phyloP scores from a whole-genome alignment of 1,284 basidiomycete genomes.

The Flammula alnicola region DNA sequence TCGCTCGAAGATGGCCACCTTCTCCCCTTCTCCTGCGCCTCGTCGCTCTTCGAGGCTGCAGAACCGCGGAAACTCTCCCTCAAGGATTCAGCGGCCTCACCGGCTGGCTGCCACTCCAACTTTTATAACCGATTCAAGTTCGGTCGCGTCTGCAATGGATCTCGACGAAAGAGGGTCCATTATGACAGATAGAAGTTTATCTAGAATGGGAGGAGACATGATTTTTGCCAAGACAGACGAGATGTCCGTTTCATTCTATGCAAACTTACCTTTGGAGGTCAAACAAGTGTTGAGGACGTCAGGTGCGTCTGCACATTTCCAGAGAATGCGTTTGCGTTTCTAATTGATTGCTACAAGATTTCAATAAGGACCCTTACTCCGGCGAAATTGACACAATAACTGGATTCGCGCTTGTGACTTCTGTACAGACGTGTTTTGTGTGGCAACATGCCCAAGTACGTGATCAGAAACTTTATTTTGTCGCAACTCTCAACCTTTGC shows the following conservation, averaged over 20 bases:
- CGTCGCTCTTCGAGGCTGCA: conserved; percentile 48
- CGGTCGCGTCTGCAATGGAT: conserved; percentile 61
- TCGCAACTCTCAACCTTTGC: background rate
- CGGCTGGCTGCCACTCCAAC: conserved; percentile 26
- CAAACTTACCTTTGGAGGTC: conserved; percentile 72
- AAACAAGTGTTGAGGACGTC: conserved; percentile 70
- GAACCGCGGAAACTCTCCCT: conserved; percentile 43
- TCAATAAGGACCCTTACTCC: conserved; percentile 65
- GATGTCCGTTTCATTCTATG: conserved; percentile 69
- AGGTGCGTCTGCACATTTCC: conserved; percentile 47
- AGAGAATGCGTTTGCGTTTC: no score
- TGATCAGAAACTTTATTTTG: conserved; percentile 9
- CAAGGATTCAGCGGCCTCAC: conserved; percentile 31
- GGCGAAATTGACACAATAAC: conserved; percentile 73
- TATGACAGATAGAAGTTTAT: conserved; percentile 41
- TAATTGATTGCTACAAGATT: conserved; percentile 51
- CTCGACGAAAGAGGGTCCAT: conserved; percentile 56
- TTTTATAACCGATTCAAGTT: conserved; percentile 38
- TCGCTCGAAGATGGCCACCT: conserved; percentile 54
- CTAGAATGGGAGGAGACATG: conserved; percentile 47
- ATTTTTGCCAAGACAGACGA: conserved; percentile 77
- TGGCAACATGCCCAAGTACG: conserved; percentile 78
- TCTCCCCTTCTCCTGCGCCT: conserved; percentile 56
- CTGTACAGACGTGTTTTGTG: conserved; percentile 75
- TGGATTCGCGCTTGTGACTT: conserved; percentile 75